These are phyloP conservation scores for Umbilicaria muhlenbergii DNA, from an alignment of 495 filamentous ascomycete genomes.

Conservation along the genomic window DNA sequence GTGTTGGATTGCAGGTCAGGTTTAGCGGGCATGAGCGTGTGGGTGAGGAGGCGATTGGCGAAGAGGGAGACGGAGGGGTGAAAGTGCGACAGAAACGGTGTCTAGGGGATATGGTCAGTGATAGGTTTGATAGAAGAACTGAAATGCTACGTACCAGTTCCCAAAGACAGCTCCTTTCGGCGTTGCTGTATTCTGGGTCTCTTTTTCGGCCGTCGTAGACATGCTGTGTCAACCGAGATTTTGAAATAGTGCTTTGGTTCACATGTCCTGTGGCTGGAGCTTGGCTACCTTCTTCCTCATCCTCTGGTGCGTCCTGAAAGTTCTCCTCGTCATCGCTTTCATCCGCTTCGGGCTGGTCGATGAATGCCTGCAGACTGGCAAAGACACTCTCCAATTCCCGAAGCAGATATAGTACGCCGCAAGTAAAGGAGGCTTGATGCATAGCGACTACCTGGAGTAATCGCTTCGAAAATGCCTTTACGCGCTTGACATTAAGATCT, in stretches of 20 bases:
- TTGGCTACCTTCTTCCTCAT: conserved; percentile 24
- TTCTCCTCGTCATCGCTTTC: conserved; percentile 54
- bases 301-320: conserved; percentile 53
- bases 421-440: conserved; percentile 86
- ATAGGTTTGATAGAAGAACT: not conserved
- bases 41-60: conserved; percentile 49
- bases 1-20: conserved; percentile 79
- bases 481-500: conserved; percentile 70
- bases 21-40: conserved; percentile 58
- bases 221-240: not conserved
- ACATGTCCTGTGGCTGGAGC: not conserved
- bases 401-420: conserved; percentile 75
- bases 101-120: conserved; percentile 14
- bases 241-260: conserved; percentile 1
- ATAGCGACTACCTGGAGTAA: conserved; percentile 72
- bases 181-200: conserved; percentile 80
- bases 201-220: conserved; percentile 79
- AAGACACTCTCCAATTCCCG: conserved; percentile 65
- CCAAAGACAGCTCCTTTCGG: conserved; percentile 82
- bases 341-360: conserved; percentile 55
- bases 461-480: conserved; percentile 90
- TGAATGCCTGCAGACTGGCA: conserved; percentile 53
- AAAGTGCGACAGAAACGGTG: conserved; percentile 69
- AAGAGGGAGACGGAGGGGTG: conserved; percentile 93
- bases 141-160: conserved; percentile 44